Percentiles rank a stretch among this genome's conserved stretches.
phyloP scores from a whole-genome alignment of 176 grass and related monocot genomes.

The Cymbopogon citratus region DNA sequence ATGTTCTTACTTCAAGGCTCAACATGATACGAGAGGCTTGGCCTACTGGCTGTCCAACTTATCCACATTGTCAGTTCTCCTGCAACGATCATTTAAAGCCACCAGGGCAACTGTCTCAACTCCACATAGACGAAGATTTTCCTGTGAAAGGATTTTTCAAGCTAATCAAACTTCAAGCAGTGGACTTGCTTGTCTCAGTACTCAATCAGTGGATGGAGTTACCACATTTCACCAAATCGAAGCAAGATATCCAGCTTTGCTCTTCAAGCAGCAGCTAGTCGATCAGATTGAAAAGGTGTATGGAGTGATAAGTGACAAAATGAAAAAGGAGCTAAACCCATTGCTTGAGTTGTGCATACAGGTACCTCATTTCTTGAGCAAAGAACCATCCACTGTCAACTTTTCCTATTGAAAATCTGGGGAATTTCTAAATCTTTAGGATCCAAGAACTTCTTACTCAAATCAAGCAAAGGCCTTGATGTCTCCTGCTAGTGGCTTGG shows the following conservation, averaged over 20 bases:
- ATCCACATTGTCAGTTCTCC: conserved; percentile 57
- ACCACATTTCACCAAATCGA: conserved; percentile 45
- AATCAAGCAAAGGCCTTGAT: conserved; percentile 37
- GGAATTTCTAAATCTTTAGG: conserved; percentile 33
- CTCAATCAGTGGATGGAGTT: conserved; percentile 42
- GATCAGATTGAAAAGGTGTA: conserved; percentile 78
- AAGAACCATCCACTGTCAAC: conserved; percentile 18
- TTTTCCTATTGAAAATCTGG: conserved; percentile 11
- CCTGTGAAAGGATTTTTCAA: conserved; percentile 64
- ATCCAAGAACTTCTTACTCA: conserved; percentile 38
- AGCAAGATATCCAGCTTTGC: conserved; percentile 70
- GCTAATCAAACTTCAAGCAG: conserved; percentile 47
- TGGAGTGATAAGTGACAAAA: conserved; percentile 59
- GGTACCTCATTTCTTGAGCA: conserved; percentile 34
- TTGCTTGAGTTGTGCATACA: conserved; percentile 78
- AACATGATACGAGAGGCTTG: conserved; percentile 50
- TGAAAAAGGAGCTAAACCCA: conserved; percentile 76
- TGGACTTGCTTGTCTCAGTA: conserved; percentile 50
- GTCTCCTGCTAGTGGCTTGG: conserved; percentile 19
- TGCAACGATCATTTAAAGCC: conserved; percentile 51
- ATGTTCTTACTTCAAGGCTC: conserved; percentile 58
- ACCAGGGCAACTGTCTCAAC: conserved; percentile 41
- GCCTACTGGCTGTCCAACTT: conserved; percentile 77
- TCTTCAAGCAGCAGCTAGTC: conserved; percentile 85
- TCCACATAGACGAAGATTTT: conserved; percentile 50